Evolutionary conservation across 169 alveolate genomes (phyloP).

Genomic region (Cryptosporidium sp.): DNA sequence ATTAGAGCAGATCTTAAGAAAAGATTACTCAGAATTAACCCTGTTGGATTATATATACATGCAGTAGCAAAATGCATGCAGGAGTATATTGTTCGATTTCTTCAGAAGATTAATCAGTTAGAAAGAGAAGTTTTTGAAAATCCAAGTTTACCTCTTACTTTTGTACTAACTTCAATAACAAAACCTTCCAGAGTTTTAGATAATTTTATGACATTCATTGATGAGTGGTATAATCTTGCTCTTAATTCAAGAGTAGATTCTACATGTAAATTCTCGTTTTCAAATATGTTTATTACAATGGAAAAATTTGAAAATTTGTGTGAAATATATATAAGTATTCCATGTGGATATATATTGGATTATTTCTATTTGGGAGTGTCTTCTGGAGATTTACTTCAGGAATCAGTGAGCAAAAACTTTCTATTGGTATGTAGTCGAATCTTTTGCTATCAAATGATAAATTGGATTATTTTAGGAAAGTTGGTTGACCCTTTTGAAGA

Average conservation of each 20-base stretch:
- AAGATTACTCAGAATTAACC: slow-evolving; percentile 50
- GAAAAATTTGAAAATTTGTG: slow-evolving; percentile 40
- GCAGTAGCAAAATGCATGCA: slow-evolving; percentile 45
- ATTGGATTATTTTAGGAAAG: slow-evolving; percentile 51
- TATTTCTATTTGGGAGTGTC: slow-evolving; percentile 27
- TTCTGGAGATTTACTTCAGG: slow-evolving; percentile 40
- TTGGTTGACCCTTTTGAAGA: slow-evolving; percentile 72
- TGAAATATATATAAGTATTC: slow-evolving; percentile 54
- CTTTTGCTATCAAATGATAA: slow-evolving; percentile 51
- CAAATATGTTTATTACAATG: slow-evolving; percentile 27
- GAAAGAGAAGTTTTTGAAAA: slow-evolving; percentile 45
- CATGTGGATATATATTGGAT: slow-evolving; percentile 58
- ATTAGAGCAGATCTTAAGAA: slow-evolving; percentile 3
- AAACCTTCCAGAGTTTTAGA: slow-evolving; percentile 26
- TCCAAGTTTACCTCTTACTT: slow-evolving; percentile 55
- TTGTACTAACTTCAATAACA: slow-evolving; percentile 23
- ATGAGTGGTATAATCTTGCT: slow-evolving; percentile 46
- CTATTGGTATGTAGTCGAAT: slow-evolving; percentile 48
- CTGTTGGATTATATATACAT: slow-evolving; percentile 55
- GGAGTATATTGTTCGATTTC: slow-evolving; percentile 36
- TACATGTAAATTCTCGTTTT: slow-evolving; percentile 43
- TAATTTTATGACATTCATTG: slow-evolving; percentile 43
- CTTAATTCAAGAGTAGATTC: slow-evolving; percentile 16
- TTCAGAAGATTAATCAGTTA: slow-evolving; percentile 37
- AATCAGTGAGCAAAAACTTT: slow-evolving; percentile 28